A percentile compares a stretch with the other conserved stretches of the same genome.
These are phyloP conservation scores for Penicillium oxalicum DNA, from an alignment of 2,329 filamentous ascomycete species.

Conservation along the genomic window DNA sequence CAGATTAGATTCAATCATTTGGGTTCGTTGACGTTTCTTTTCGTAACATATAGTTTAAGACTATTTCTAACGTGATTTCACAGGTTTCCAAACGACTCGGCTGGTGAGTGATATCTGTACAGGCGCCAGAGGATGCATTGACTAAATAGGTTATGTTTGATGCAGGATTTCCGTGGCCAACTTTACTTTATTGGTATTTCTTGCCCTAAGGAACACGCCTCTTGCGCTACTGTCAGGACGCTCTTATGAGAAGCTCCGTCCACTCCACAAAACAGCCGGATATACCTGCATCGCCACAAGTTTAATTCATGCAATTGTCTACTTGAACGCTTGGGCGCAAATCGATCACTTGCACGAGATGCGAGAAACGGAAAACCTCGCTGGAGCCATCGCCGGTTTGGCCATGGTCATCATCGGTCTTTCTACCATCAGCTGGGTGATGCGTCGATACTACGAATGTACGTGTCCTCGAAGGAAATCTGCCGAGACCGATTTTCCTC, in stretches of 20 bases:
- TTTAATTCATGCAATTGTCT: slow-evolving; percentile 38
- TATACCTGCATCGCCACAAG: slow-evolving; percentile 45
- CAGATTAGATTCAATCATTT: neutral
- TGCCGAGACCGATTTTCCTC: neutral
- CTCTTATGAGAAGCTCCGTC: slow-evolving; percentile 56
- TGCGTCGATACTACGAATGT: slow-evolving; percentile 24
- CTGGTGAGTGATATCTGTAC: slow-evolving; percentile 2
- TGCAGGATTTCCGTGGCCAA: slow-evolving; percentile 47
- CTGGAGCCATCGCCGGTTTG: slow-evolving; percentile 47
- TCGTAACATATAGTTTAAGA: neutral
- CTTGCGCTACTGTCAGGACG: slow-evolving; percentile 49
- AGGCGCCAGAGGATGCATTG: too few relatives aligned
- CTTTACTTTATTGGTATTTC: slow-evolving; percentile 48
- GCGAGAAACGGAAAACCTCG: slow-evolving; percentile 36
- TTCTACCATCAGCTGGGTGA: slow-evolving; percentile 9
- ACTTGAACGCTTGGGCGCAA: slow-evolving; percentile 34
- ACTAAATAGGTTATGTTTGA: neutral
- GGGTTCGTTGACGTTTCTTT: neutral
- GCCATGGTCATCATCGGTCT: slow-evolving; percentile 43
- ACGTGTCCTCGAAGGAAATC: neutral
- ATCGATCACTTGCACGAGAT: slow-evolving; percentile 36
- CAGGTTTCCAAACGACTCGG: slow-evolving; percentile 11
- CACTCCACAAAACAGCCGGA: slow-evolving; percentile 51
- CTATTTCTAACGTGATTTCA: neutral
- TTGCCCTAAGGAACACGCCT: slow-evolving; percentile 56